Percentiles rank a stretch among this genome's conserved stretches.
Conservation (phyloP, 73 alveolate genomes). For the Diophrys sp. region DNA sequence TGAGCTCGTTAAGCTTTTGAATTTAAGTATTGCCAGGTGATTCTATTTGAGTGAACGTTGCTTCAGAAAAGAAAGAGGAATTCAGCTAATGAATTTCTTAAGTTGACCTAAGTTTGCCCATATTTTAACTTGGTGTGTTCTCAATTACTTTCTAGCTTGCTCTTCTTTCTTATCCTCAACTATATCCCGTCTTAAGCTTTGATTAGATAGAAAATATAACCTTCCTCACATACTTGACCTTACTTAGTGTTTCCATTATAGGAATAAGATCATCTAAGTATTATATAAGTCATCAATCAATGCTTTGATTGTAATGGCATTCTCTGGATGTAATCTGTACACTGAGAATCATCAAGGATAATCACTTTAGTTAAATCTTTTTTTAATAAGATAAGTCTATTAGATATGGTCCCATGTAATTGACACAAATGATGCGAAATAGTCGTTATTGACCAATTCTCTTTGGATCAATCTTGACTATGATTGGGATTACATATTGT, state of each 20-base stretch:
- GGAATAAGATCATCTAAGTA: conserved; percentile 50
- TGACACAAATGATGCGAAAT: conserved; percentile 55
- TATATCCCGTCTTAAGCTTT: background rate
- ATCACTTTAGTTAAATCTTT: conserved; percentile 51
- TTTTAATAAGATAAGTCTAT: conserved; percentile 57
- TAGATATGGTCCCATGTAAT: conserved; percentile 39
- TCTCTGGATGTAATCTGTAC: conserved; percentile 76
- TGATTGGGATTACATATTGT: conserved; percentile 65
- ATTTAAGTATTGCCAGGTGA: no score
- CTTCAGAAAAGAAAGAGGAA: background rate
- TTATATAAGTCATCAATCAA: conserved; percentile 53
- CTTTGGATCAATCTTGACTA: conserved; percentile 50
- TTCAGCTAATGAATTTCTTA: background rate
- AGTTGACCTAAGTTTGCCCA: background rate
- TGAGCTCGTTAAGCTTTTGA: no score
- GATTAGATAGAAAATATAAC: background rate
- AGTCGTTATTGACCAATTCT: conserved; percentile 27
- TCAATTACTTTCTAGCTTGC: background rate
- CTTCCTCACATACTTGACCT: conserved; percentile 57
- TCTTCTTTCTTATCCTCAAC: background rate
- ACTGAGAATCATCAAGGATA: conserved; percentile 79
- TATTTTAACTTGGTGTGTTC: background rate
- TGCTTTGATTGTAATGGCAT: conserved; percentile 74
- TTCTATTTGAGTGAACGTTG: no score
- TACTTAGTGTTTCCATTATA: conserved; percentile 42